Evolutionary conservation across 2,329 filamentous ascomycete genomes (phyloP).

Genomic region (Aspergillus caelatus): DNA sequence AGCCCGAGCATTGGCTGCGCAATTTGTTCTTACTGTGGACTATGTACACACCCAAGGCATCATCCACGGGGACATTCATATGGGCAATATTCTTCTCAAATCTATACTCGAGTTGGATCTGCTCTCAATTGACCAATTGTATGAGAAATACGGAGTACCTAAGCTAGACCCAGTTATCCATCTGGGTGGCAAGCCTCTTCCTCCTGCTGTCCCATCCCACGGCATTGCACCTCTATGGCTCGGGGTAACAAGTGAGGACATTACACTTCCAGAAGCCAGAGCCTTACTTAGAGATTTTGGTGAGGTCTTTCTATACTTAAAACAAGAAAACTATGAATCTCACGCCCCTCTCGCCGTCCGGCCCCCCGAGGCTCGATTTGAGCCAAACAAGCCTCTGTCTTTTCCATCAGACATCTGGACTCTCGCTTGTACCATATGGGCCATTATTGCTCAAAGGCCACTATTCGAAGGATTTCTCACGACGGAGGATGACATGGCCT

Average conservation of each 20-base stretch:
- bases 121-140: too few relatives aligned
- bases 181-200: constrained; percentile 24
- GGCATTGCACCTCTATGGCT: constrained; percentile 20
- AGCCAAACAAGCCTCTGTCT: constrained; percentile 35
- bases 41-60: too few relatives aligned
- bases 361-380: constrained; percentile 42
- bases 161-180: too few relatives aligned
- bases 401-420: constrained; percentile 46
- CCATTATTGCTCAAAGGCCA: constrained; percentile 34
- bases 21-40: too few relatives aligned
- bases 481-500: constrained; percentile 32
- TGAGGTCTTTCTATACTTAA: constrained; percentile 35
- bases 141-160: too few relatives aligned
- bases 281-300: constrained; percentile 36
- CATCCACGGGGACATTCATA: too few relatives aligned
- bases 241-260: constrained; percentile 25
- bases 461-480: constrained; percentile 33
- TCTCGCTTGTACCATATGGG: constrained; percentile 42
- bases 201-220: constrained; percentile 23
- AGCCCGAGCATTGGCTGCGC: too few relatives aligned
- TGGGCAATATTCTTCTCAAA: too few relatives aligned
- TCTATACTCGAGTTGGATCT: too few relatives aligned
- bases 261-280: constrained; percentile 25
- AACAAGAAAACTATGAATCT: constrained; percentile 28
- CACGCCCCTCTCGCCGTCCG: constrained; percentile 33